Conservation (phyloP, 2,329 filamentous ascomycete species). For the Aspergillus piperis region DNA sequence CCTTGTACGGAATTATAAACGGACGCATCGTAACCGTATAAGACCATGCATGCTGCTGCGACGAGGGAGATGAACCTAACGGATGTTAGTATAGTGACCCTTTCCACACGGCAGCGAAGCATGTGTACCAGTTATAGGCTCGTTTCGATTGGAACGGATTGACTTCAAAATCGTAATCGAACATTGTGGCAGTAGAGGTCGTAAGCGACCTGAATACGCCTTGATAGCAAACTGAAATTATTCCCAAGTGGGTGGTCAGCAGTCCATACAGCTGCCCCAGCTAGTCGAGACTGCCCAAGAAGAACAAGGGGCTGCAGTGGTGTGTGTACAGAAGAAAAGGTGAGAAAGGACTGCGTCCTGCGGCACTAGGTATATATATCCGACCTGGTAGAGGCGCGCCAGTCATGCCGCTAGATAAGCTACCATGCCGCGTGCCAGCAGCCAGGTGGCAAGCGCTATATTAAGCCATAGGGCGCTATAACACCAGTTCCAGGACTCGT, state of each 20-base stretch:
- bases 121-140: slow-evolving; percentile 35
- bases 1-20: slow-evolving; percentile 73
- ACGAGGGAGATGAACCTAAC: slow-evolving; percentile 66
- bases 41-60: slow-evolving; percentile 72
- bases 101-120: background rate
- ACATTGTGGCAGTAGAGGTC: slow-evolving; percentile 16
- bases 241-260: background rate
- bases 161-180: slow-evolving; percentile 11
- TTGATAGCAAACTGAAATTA: background rate
- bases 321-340: background rate
- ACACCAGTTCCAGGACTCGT: background rate
- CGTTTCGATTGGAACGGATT: slow-evolving; percentile 29
- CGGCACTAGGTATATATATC: slow-evolving; percentile 10
- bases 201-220: background rate
- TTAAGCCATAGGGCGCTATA: slow-evolving; percentile 14
- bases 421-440: slow-evolving; percentile 13
- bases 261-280: background rate
- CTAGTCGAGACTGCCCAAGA: background rate
- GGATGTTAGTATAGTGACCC: background rate
- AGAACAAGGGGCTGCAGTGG: background rate
- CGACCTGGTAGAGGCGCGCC: background rate
- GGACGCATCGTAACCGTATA: slow-evolving; percentile 74
- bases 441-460: slow-evolving; percentile 18
- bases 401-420: slow-evolving; percentile 1
- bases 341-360: background rate